Evolutionary conservation across 2,329 filamentous ascomycete species (phyloP).

Genomic region (Monosporascus cannonballus): DNA sequence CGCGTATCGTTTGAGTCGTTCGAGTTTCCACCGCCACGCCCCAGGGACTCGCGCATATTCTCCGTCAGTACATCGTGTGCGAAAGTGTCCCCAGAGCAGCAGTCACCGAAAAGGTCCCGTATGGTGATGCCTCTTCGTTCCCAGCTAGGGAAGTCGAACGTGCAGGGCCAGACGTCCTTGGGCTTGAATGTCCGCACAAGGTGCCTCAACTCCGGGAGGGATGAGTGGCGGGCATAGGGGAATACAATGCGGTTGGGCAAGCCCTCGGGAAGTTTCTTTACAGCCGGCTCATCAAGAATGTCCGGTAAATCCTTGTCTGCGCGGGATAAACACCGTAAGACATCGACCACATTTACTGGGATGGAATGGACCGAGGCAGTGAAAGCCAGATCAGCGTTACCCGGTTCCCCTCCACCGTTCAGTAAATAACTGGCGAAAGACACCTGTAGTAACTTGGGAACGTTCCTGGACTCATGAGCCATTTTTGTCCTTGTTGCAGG

Average conservation of each 20-base stretch:
- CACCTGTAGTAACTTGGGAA: not conserved
- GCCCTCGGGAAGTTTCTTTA: not conserved
- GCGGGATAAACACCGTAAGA: not conserved
- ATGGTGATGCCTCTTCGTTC: conserved; percentile 55
- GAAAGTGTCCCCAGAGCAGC: conserved; percentile 58
- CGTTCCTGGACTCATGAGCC: not conserved
- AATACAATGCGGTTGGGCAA: conserved; percentile 51
- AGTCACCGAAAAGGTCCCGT: conserved; percentile 60
- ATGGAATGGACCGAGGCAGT: not conserved
- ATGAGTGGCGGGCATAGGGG: conserved; percentile 86
- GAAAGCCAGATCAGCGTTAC: not conserved
- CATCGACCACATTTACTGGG: not conserved
- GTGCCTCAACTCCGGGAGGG: conserved; percentile 70
- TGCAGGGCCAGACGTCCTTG: conserved; percentile 77
- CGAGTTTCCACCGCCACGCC: not conserved
- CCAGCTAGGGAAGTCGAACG: conserved; percentile 61
- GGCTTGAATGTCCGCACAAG: conserved; percentile 65
- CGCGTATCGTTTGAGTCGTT: conserved; percentile 15
- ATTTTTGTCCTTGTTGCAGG: not conserved
- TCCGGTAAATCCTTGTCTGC: conserved; percentile 5
- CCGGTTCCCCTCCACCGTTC: not conserved
- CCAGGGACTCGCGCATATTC: conserved; percentile 1
- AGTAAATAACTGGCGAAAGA: not conserved
- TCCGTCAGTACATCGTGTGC: conserved; percentile 60
- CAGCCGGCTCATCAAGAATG: conserved; percentile 7